These are phyloP conservation scores for Arachis monticola DNA, from an alignment of 331 rosid species.

Conservation along the genomic window DNA sequence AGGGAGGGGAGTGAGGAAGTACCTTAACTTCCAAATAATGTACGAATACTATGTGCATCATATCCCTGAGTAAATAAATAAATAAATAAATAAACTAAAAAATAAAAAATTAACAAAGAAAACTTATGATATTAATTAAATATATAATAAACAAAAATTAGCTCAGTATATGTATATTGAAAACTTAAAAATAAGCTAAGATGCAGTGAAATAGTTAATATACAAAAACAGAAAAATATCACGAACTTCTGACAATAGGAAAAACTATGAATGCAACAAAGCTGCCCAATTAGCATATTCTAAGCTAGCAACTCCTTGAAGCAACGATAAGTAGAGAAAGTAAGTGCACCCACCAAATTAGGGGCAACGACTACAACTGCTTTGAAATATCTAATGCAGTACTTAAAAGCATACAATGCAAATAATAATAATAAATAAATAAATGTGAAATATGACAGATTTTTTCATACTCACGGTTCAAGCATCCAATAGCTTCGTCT, in stretches of 20 bases:
- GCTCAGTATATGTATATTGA: neutral
- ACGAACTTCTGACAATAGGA: conserved; percentile 26
- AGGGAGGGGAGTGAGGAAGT: conserved; percentile 26
- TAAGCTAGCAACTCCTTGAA: conserved; percentile 30
- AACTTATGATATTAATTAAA: conserved; percentile 32
- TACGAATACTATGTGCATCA: conserved; percentile 93
- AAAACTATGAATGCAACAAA: conserved; percentile 23
- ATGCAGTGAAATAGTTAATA: neutral
- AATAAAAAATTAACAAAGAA: conserved; percentile 25
- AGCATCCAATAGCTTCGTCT: conserved; percentile 98
- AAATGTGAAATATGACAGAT: conserved; percentile 16
- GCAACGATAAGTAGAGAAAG: conserved; percentile 17
- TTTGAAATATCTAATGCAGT: conserved; percentile 7
- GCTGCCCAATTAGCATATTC: conserved; percentile 20
- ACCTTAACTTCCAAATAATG: conserved; percentile 97
- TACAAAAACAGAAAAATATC: conserved; percentile 5
- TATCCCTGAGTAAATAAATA: conserved; percentile 61
- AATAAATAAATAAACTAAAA: conserved; percentile 3
- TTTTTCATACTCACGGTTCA: conserved; percentile 72
- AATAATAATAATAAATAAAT: neutral
- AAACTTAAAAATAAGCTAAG: conserved; percentile 28
- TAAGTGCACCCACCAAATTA: conserved; percentile 19
- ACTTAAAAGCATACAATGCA: conserved; percentile 16
- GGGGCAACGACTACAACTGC: conserved; percentile 13
- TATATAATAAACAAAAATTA: conserved; percentile 22